These are phyloP conservation scores for Beta lomatogona DNA, from an alignment of 179 eudicot genomes.

Conservation along the genomic window DNA sequence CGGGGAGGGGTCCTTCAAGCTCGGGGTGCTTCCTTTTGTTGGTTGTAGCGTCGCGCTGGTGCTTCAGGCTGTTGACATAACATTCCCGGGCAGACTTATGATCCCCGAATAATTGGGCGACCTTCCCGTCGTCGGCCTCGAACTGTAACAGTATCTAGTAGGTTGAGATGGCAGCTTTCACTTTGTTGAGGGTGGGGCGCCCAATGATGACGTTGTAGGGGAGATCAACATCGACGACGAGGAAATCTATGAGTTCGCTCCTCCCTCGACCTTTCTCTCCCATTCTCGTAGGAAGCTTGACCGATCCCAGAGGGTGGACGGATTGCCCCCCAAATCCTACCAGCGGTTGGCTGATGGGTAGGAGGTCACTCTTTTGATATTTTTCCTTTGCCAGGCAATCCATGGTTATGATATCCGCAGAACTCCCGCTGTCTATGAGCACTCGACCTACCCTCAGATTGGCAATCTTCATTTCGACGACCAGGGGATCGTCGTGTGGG, in stretches of 20 bases:
- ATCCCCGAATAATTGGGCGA: background rate
- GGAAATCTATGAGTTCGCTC: too few species aligned
- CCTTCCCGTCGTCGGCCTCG: background rate
- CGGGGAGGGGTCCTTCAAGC: too few species aligned
- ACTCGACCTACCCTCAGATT: background rate
- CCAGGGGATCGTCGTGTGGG: background rate
- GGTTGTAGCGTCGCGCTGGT: too few species aligned
- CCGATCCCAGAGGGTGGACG: too few species aligned
- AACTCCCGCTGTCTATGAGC: background rate
- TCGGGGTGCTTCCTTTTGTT: too few species aligned
- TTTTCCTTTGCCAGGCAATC: too few species aligned
- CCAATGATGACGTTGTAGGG: too few species aligned
- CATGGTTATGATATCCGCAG: too few species aligned
- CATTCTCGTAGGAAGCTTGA: too few species aligned
- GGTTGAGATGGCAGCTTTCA: background rate
- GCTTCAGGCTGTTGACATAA: background rate
- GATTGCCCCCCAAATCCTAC: background rate
- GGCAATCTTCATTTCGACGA: background rate
- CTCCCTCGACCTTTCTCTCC: too few species aligned
- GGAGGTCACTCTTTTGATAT: background rate
- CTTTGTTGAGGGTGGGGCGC: too few species aligned
- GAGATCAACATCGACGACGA: too few species aligned
- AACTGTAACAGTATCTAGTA: background rate
- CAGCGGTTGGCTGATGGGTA: background rate
- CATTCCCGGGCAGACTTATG: background rate